Evolutionary conservation across 78 protist species (phyloP), one percentile per base, ranked within the genome.

Genomic region (Dictyostelium purpureum): DNA sequence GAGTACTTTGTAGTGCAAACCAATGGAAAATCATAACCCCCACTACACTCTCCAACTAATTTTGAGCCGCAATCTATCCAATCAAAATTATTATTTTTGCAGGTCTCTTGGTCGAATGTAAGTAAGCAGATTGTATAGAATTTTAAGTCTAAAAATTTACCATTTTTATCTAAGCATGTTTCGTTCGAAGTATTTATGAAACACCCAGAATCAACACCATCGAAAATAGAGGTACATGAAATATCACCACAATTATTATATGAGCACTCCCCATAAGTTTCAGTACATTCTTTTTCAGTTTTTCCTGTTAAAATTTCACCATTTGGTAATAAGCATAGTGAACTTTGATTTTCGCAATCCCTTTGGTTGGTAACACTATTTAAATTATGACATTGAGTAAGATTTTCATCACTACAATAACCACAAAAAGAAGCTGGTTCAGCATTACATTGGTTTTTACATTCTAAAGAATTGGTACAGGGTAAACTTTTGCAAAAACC

Each of bases 361-460:
- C n/a, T 26, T 51, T 43, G 28, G 19, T 2, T 65, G 26, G 33
- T n/a, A 1, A 24, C 65, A n/a, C 14, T 35, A 14, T 7, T 19
- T 9, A 33, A 77, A 80, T 24, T 11, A 16, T 47, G 77, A 24
- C 52, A 47, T n/a, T n/a, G n/a, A n/a, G n/a, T n/a, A n/a, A n/a
- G n/a, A 47, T 47, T 3, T 16, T 35, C 19, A 52, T 80, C 51
- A 12, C 24, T 2, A 67, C 89, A 80, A 35, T 80, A 66, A 4
- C 78, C 89, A 67, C 89, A 80, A 54, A 40, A 80, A 14, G 33
- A 26, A 6, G 75, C 45, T 14, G 74, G 12, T 4, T 42, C 88
- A 77, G 21, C 26, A n/a, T n/a, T n/a, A 31, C 33, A 66, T 12
- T 19, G 19, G 18, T 63, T 65, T 28, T 47, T 47, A 3, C 12